A percentile compares a stretch with the other conserved stretches of the same genome.
These are phyloP conservation scores for Cicer yamashitae DNA, from an alignment of 306 rosid genomes.

Conservation along the genomic window DNA sequence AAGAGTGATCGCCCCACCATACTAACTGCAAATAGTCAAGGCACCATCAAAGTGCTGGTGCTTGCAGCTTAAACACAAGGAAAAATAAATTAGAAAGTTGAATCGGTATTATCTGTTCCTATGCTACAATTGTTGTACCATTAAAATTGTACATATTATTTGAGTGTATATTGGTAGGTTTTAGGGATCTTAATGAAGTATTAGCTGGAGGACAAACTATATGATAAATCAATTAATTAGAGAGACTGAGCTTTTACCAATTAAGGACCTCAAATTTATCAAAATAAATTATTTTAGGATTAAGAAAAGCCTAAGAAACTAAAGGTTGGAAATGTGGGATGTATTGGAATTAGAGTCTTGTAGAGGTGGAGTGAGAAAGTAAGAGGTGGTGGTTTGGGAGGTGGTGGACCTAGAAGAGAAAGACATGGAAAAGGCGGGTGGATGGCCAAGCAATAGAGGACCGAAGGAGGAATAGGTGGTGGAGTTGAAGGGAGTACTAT, in stretches of 20 bases:
- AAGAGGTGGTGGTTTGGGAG: not conserved
- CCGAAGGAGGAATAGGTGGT: not conserved
- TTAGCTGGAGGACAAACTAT: slow-evolving; percentile 22
- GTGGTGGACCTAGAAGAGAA: not conserved
- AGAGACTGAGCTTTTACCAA: slow-evolving; percentile 34
- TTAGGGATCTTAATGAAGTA: slow-evolving; percentile 36
- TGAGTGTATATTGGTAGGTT: slow-evolving; percentile 52
- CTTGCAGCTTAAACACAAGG: slow-evolving; percentile 70
- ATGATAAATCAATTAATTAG: slow-evolving; percentile 19
- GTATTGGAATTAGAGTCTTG: not conserved
- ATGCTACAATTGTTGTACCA: slow-evolving; percentile 20
- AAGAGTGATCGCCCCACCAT: slow-evolving; percentile 93
- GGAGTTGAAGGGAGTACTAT: not conserved
- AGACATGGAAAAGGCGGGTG: not conserved
- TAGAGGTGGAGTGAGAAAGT: not conserved
- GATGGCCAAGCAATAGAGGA: not conserved
- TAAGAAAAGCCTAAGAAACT: slow-evolving; percentile 5
- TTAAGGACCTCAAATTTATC: slow-evolving; percentile 37
- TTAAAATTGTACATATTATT: slow-evolving; percentile 48
- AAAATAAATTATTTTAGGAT: slow-evolving; percentile 16
- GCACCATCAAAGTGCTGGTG: slow-evolving; percentile 93
- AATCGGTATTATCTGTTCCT: slow-evolving; percentile 31
- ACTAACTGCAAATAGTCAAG: slow-evolving; percentile 95
- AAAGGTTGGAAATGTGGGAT: not conserved
- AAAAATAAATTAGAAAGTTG: slow-evolving; percentile 28